These are phyloP conservation scores for Candolleomyces efflorescens DNA, from an alignment of 768 basidiomycete genomes.

Conservation along the genomic window DNA sequence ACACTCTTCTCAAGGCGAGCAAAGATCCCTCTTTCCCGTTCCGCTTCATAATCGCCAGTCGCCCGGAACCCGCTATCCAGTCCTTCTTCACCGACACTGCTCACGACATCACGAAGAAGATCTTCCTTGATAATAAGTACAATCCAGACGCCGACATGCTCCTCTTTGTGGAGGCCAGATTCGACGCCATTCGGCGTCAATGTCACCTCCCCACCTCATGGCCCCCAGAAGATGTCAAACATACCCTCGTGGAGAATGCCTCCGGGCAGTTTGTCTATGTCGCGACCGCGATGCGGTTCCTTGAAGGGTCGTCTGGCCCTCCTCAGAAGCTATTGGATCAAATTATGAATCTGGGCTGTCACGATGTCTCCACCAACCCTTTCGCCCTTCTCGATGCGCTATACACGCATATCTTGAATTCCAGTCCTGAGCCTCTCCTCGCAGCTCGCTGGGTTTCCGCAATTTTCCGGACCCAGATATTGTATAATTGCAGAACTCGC, in stretches of 20 bases:
- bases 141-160: neutral
- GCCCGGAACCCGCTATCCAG: constrained; percentile 1
- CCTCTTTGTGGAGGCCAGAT: neutral
- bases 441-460: neutral
- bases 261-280: constrained; percentile 17
- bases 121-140: constrained; percentile 1
- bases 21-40: neutral
- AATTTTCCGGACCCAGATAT: neutral
- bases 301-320: constrained; percentile 2
- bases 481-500: neutral
- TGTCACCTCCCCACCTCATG: constrained; percentile 4
- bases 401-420: neutral
- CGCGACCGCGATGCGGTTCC: constrained; percentile 8
- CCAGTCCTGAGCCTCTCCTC: neutral
- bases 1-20: neutral
- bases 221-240: neutral
- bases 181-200: neutral
- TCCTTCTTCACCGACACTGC: neutral
- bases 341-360: neutral
- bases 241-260: neutral
- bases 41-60: neutral
- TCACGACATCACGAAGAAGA: neutral
- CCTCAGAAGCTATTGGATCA: constrained; percentile 9
- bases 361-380: neutral
- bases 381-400: neutral